phyloP scores from a whole-genome alignment of 2,329 filamentous ascomycete species.

The Aphanoascus verrucosus region DNA sequence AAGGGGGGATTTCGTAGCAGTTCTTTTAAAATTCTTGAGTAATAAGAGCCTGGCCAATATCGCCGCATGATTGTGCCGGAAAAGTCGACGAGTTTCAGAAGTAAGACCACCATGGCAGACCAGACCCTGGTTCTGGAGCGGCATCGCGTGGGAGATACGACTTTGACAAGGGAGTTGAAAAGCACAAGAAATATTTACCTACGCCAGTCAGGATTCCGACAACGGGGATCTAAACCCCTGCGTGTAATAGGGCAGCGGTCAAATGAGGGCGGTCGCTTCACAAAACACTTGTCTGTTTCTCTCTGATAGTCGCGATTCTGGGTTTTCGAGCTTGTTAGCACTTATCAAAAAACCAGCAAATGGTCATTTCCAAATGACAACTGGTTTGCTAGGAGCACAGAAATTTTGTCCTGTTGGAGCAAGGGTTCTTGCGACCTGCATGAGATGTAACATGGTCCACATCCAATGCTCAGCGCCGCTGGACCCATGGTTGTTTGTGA shows the following conservation, averaged over 20 bases:
- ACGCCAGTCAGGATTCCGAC: not conserved
- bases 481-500: not conserved
- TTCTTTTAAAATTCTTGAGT: not conserved
- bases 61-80: not conserved
- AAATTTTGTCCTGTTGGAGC: not conserved
- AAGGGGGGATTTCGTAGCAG: not conserved
- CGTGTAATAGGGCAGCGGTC: not conserved
- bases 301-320: not conserved
- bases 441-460: conserved; percentile 1
- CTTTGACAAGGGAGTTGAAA: conserved; percentile 2
- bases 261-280: too few species aligned
- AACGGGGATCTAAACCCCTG: conserved; percentile 1
- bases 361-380: not conserved
- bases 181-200: not conserved
- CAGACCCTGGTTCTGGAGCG: not conserved
- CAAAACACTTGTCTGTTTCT: too few species aligned
- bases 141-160: conserved; percentile 8
- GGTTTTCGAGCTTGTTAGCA: not conserved
- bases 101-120: conserved; percentile 1
- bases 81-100: conserved; percentile 4
- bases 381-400: not conserved
- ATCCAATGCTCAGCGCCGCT: not conserved
- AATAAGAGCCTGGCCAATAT: not conserved
- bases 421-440: not conserved
- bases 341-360: not conserved